Conservation (phyloP, 345 rosid species). For the Pistacia integerrima region DNA sequence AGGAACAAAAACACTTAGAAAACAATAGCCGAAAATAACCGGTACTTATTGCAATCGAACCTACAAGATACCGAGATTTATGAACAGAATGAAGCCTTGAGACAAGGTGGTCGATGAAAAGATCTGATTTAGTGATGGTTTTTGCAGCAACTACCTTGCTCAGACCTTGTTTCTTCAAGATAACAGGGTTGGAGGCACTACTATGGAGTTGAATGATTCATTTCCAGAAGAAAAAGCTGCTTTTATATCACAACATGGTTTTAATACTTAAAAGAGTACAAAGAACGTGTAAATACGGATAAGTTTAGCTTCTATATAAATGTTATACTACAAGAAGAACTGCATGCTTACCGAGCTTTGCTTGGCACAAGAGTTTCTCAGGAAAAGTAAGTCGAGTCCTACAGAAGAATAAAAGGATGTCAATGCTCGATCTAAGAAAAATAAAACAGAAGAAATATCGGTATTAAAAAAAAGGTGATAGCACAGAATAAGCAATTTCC, state of each 20-base stretch:
- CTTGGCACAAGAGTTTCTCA: conserved; percentile 31
- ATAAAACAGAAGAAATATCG: background rate
- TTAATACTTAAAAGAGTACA: background rate
- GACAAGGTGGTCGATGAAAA: conserved; percentile 48
- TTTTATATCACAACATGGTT: background rate
- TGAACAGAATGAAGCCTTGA: conserved; percentile 46
- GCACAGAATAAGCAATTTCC: background rate
- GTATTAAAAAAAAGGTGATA: background rate
- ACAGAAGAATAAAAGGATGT: background rate
- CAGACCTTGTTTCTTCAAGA: background rate
- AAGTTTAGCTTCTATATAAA: background rate
- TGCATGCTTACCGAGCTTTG: conserved; percentile 27
- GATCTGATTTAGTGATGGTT: conserved; percentile 37
- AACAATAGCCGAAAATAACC: too few species aligned
- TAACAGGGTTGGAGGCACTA: conserved; percentile 16
- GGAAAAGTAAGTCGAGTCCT: conserved; percentile 28
- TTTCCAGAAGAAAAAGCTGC: conserved; percentile 36
- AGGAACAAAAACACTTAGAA: background rate
- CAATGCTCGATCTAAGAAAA: background rate
- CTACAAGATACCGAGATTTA: conserved; percentile 54
- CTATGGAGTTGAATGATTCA: conserved; percentile 29
- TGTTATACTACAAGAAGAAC: background rate
- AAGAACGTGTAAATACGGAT: background rate
- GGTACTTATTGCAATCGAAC: conserved; percentile 29
- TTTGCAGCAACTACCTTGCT: conserved; percentile 12